Evolutionary conservation across 1,284 basidiomycete species (phyloP).

Genomic region (Cystobasidium pallidum): DNA sequence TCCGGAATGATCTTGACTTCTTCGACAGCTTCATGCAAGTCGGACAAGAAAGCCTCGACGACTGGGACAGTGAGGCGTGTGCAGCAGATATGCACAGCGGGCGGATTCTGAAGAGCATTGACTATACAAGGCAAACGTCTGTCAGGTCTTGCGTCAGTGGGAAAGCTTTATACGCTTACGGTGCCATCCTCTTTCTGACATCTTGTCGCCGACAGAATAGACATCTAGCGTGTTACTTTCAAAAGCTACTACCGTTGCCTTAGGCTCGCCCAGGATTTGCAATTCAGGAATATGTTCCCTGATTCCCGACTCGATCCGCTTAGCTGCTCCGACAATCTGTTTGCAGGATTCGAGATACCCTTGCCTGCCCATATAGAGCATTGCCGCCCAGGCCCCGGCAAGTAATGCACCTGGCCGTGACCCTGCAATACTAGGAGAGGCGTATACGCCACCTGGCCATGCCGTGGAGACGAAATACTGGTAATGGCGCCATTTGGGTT

Average conservation of each 20-base stretch:
- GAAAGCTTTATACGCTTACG: conserved; percentile 2
- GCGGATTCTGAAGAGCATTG: conserved; percentile 76
- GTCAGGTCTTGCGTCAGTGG: background rate
- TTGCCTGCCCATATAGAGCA: conserved; percentile 88
- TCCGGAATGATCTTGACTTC: conserved; percentile 62
- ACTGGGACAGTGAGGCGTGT: conserved; percentile 79
- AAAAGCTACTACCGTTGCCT: conserved; percentile 91
- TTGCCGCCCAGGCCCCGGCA: conserved; percentile 93
- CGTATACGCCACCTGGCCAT: conserved; percentile 70
- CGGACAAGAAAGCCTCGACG: conserved; percentile 75
- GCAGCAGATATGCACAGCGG: conserved; percentile 89
- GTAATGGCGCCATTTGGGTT: conserved; percentile 64
- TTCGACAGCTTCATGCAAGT: conserved; percentile 74
- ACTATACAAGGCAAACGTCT: conserved; percentile 56
- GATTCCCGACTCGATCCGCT: conserved; percentile 70
- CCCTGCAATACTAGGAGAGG: conserved; percentile 81
- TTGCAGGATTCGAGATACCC: conserved; percentile 90
- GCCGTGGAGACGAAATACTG: conserved; percentile 82
- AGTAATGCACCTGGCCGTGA: conserved; percentile 84
- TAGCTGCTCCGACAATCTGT: conserved; percentile 75
- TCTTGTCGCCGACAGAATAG: conserved; percentile 85
- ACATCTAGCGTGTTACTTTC: conserved; percentile 64
- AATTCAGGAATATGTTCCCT: conserved; percentile 63
- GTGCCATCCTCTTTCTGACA: conserved; percentile 66
- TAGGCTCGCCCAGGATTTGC: conserved; percentile 83